These are phyloP conservation scores for Ustilago xerochloae DNA, from an alignment of 1,284 basidiomycete species.

Conservation along the genomic window DNA sequence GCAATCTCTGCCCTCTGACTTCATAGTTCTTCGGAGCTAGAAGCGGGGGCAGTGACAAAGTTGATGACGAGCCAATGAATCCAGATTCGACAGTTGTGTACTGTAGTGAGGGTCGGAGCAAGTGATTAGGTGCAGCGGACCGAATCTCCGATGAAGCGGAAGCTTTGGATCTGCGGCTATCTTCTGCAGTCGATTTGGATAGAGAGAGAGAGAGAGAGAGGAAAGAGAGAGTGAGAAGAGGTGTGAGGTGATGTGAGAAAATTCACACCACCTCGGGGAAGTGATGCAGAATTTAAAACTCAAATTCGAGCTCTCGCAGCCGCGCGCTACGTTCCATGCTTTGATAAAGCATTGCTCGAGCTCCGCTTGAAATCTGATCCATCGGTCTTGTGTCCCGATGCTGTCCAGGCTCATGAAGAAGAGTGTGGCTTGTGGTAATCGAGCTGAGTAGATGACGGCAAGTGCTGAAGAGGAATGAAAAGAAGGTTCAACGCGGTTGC, in stretches of 20 bases:
- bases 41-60: too few relatives aligned
- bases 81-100: too few relatives aligned
- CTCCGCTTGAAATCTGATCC: not conserved
- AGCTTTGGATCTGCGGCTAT: too few relatives aligned
- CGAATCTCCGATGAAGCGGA: too few relatives aligned
- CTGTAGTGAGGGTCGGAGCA: too few relatives aligned
- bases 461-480: too few relatives aligned
- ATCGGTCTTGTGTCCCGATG: not conserved
- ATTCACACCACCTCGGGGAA: slow-evolving; percentile 1
- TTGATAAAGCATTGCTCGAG: not conserved
- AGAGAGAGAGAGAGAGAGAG: not conserved
- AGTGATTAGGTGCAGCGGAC: too few relatives aligned
- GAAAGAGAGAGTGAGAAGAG: not conserved
- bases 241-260: not conserved
- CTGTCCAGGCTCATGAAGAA: not conserved
- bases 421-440: not conserved
- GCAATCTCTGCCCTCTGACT: too few relatives aligned
- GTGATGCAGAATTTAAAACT: not conserved
- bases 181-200: too few relatives aligned
- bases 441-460: not conserved
- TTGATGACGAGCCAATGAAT: too few relatives aligned
- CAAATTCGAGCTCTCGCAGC: not conserved
- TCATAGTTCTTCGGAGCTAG: too few relatives aligned
- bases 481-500: not conserved
- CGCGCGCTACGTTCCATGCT: not conserved